Evolutionary conservation across 768 basidiomycete genomes (phyloP).

Genomic region (Phaeotremella skinneri): DNA sequence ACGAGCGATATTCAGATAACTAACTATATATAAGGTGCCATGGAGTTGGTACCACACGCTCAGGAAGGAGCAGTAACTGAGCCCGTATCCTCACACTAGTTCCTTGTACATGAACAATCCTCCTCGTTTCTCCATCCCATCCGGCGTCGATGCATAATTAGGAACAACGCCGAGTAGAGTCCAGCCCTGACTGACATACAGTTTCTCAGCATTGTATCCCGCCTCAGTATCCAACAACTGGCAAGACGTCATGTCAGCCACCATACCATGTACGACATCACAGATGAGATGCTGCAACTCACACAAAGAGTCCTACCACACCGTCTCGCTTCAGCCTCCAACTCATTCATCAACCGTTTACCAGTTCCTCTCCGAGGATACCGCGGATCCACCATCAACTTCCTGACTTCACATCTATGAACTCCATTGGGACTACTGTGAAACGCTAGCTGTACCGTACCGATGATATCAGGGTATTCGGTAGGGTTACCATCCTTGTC

Average conservation of each 20-base stretch:
- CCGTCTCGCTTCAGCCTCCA: constrained; percentile 9
- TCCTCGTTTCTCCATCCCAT: constrained; percentile 15
- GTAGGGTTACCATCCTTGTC: constrained; percentile 11
- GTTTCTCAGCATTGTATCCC: constrained; percentile 18
- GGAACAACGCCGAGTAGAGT: constrained; percentile 12
- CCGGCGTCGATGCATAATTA: constrained; percentile 20
- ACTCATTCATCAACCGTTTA: background rate
- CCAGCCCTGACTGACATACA: constrained; percentile 17
- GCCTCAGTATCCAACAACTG: constrained; percentile 27
- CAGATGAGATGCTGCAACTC: constrained; percentile 3
- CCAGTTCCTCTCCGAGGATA: constrained; percentile 16
- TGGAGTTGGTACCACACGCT: no score
- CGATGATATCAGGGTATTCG: constrained; percentile 9
- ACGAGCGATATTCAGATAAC: no score
- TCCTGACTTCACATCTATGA: constrained; percentile 13
- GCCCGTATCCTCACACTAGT: constrained; percentile 3
- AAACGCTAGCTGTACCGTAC: constrained; percentile 16
- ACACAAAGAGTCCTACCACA: constrained; percentile 14
- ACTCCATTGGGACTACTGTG: constrained; percentile 12
- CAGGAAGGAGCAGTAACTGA: no score
- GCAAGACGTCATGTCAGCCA: background rate
- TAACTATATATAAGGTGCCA: no score
- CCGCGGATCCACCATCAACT: constrained; percentile 16
- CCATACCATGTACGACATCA: background rate
- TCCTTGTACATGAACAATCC: constrained; percentile 23